phyloP scores from a whole-genome alignment of 73 alveolate genomes.

The Stentor roeselii region DNA sequence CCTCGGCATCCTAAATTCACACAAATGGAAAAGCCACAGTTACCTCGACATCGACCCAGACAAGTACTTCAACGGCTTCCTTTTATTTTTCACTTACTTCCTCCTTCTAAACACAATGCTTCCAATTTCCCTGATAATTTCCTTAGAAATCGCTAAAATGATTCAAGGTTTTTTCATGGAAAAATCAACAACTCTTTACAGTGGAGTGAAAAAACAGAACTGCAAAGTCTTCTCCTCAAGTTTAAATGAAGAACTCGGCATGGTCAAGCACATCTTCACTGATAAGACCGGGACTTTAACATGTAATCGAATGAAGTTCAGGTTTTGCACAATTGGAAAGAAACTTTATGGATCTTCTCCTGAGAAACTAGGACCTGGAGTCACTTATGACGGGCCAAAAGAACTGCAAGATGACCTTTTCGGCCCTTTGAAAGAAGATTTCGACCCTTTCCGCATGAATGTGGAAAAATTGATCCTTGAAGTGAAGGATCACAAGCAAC shows the following conservation, averaged over 20 bases:
- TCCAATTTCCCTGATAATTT: slow-evolving; percentile 92
- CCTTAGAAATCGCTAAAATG: slow-evolving; percentile 92
- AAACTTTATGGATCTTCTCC: slow-evolving; percentile 45
- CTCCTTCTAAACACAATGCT: slow-evolving; percentile 91
- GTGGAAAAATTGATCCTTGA: neutral
- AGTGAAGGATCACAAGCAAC: neutral
- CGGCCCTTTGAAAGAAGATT: slow-evolving; percentile 63
- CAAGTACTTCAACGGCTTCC: slow-evolving; percentile 41
- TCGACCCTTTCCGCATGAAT: slow-evolving; percentile 6
- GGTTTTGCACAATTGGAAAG: slow-evolving; percentile 43
- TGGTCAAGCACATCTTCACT: slow-evolving; percentile 53
- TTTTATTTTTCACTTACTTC: slow-evolving; percentile 90
- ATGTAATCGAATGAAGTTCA: slow-evolving; percentile 69
- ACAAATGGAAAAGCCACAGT: slow-evolving; percentile 29
- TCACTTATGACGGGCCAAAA: slow-evolving; percentile 40
- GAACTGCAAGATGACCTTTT: slow-evolving; percentile 72
- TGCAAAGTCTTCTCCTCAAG: slow-evolving; percentile 54
- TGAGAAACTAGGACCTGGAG: slow-evolving; percentile 38
- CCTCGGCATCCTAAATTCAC: slow-evolving; percentile 29
- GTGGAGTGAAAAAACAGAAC: slow-evolving; percentile 61
- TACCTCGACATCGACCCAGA: slow-evolving; percentile 6
- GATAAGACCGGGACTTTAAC: slow-evolving; percentile 81
- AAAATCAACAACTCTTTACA: slow-evolving; percentile 70
- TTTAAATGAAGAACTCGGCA: slow-evolving; percentile 72
- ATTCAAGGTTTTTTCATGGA: slow-evolving; percentile 80